Conservation (phyloP, 225 moss, liverwort and hornwort genomes). For the Polytrichum commune region DNA sequence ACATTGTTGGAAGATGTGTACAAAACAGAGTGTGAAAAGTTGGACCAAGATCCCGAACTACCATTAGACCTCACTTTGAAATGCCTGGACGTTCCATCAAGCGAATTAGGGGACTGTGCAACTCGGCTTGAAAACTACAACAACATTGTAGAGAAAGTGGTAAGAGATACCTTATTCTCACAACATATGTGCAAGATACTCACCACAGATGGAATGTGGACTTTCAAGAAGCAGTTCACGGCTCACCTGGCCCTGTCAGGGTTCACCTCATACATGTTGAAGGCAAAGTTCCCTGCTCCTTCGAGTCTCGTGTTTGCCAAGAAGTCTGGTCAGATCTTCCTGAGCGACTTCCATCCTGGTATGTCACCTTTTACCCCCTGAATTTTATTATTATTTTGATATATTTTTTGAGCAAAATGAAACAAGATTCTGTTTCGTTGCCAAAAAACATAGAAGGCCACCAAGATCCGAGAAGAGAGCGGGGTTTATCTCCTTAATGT, state of each 20-base stretch:
- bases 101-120: conserved; percentile 39
- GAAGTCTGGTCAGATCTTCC: conserved; percentile 65
- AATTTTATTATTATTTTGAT: too few species aligned
- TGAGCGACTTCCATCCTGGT: conserved; percentile 67
- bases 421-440: too few species aligned
- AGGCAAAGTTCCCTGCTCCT: conserved; percentile 53
- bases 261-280: conserved; percentile 61
- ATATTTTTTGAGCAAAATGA: too few species aligned
- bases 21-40: conserved; percentile 58
- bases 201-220: conserved; percentile 61
- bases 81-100: conserved; percentile 29
- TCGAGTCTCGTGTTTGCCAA: conserved; percentile 57
- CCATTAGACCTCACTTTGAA: conserved; percentile 22
- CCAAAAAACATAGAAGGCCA: too few species aligned
- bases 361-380: neutral
- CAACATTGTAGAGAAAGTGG: conserved; percentile 42
- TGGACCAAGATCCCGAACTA: conserved; percentile 55
- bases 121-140: conserved; percentile 46
- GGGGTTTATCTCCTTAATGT: neutral
- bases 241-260: conserved; percentile 64
- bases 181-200: conserved; percentile 67
- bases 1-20: conserved; percentile 63
- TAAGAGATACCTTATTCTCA: conserved; percentile 57
- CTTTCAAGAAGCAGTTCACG: conserved; percentile 69
- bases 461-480: too few species aligned